Evolutionary conservation across 2,329 filamentous ascomycete species (phyloP).

Genomic region (Apiospora malaysiana): DNA sequence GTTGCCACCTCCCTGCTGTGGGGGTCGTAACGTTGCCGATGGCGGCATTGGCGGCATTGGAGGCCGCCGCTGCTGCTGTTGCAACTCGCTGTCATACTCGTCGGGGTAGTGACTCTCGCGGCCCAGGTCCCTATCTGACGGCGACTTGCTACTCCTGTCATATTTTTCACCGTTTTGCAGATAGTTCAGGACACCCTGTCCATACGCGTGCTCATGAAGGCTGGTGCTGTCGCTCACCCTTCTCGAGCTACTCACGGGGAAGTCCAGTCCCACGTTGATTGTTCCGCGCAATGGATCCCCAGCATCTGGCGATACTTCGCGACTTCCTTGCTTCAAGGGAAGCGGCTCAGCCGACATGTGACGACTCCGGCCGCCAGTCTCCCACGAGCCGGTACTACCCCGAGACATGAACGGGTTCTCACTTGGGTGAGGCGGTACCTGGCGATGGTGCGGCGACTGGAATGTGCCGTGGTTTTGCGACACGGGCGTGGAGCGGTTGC

Average conservation of each 20-base stretch:
- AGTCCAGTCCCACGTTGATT: slow-evolving; percentile 9
- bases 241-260: background rate
- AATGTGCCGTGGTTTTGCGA: background rate
- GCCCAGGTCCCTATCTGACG: slow-evolving; percentile 1
- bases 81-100: background rate
- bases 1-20: background rate
- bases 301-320: background rate
- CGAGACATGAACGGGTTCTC: background rate
- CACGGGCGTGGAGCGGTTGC: background rate
- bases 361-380: background rate
- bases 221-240: background rate
- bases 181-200: background rate
- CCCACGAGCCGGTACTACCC: background rate
- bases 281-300: background rate
- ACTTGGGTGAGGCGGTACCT: background rate
- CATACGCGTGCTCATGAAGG: background rate
- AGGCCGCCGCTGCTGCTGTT: background rate
- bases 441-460: background rate
- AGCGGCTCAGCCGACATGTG: slow-evolving; percentile 14
- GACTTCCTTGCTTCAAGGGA: background rate
- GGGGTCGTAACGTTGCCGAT: background rate
- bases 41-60: slow-evolving; percentile 8
- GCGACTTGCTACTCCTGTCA: background rate
- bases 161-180: background rate
- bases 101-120: slow-evolving; percentile 11